Percentiles rank a stretch among this genome's conserved stretches.
Evolutionary conservation across 306 rosid species (phyloP).

Genomic region (Vigna angularis): DNA sequence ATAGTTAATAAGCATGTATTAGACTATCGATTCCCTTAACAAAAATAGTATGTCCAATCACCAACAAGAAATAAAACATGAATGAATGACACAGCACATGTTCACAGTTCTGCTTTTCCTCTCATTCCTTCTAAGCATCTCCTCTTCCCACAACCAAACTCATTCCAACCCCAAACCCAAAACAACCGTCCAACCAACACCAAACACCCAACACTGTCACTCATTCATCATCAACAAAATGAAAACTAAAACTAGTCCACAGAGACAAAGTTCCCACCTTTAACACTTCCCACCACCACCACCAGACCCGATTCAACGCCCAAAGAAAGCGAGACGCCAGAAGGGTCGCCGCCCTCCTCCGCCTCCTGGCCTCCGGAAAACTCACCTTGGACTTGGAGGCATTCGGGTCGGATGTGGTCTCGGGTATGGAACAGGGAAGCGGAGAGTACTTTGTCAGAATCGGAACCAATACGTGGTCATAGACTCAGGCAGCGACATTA

Average conservation of each 20-base stretch:
- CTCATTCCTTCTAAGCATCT: slow-evolving; percentile 24
- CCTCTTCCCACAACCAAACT: slow-evolving; percentile 36
- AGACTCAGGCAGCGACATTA: slow-evolving; percentile 91
- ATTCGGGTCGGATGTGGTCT: slow-evolving; percentile 81
- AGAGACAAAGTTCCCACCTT: slow-evolving; percentile 62
- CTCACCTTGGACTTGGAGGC: slow-evolving; percentile 38
- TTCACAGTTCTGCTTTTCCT: not conserved
- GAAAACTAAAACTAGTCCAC: no score
- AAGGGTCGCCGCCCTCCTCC: slow-evolving; percentile 59
- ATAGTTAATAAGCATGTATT: slow-evolving; percentile 40
- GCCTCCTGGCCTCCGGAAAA: not conserved
- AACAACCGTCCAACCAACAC: slow-evolving; percentile 17
- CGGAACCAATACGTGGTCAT: slow-evolving; percentile 48
- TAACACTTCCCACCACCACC: not conserved
- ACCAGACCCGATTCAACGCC: slow-evolving; percentile 50
- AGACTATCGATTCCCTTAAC: slow-evolving; percentile 29
- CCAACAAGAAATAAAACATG: not conserved
- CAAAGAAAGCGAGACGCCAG: slow-evolving; percentile 66
- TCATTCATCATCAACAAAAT: not conserved
- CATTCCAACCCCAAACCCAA: not conserved
- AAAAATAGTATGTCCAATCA: slow-evolving; percentile 35
- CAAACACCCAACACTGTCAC: slow-evolving; percentile 4
- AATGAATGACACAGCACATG: slow-evolving; percentile 25
- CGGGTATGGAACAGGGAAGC: no score
- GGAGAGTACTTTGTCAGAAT: no score